Evolutionary conservation across 352 stramenopile genomes (phyloP), one percentile per base, ranked within the genome.

Genomic region (Peronospora tabacina): DNA sequence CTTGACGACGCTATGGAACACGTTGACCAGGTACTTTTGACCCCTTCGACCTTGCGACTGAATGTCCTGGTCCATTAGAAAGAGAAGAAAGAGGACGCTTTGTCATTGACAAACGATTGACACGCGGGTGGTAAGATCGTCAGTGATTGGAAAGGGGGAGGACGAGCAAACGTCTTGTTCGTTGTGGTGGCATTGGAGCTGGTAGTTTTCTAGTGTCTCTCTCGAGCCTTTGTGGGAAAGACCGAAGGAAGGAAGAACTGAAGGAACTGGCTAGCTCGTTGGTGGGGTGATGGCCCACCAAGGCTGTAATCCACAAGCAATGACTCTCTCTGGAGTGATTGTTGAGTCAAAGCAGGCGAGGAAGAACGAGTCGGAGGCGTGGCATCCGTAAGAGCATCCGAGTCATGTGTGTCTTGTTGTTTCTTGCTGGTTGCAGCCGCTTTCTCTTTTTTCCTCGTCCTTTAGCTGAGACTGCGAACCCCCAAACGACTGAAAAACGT

Each of bases 251-350:
- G 22, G 19, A 44, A 29, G n/a, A 29, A 22, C 61, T 64, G 61
- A 62, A 66, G 57, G 61, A 58, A 43, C 49, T 66, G 61, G 61
- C 52, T 66, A 70, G 61, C 61, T 70, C 59, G 61, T 69, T 69
- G 61, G 61, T 50, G 55, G 42, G 61, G 55, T 69, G 61, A 69
- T 69, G 61, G 61, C 61, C 46, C 61, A 69, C 84, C 79, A 86
- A 90, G 79, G 79, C 79, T 84, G 56, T 90, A 82, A 90, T 79
- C 75, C 76, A 82, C 53, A 40, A 30, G 30, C 38, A 43, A 37
- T 38, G 32, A 40, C 43, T 56, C 11, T 33, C 9, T 19, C 9
- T 28, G 22, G 28, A 46, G 40, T 56, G 41, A 46, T 47, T 50
- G 42, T 45, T n/a, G 24, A 47, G 47, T 59, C 37, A 32, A 17